Base-by-base conservation (phyloP, 2,329 filamentous ascomycete genomes). In the Apiospora phragmitis region DNA sequence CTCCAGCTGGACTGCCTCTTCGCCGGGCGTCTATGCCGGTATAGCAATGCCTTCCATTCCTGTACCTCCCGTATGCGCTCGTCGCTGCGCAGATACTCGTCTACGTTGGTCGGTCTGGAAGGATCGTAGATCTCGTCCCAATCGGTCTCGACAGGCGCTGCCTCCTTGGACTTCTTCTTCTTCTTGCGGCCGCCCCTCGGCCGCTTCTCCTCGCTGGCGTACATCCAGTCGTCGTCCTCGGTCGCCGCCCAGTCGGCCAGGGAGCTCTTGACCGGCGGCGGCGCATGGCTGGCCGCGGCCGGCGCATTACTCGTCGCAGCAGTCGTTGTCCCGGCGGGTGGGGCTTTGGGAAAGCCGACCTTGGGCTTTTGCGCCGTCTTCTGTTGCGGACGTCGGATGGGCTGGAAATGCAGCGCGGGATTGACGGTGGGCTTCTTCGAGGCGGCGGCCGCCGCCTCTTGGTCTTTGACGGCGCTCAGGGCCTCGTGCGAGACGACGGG, bases 61-160 rank as follows among this genome's bases (percentile, higher is more conserved):
- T 89, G 87, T 4, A 94, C 88, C 79, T 97, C 94, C 24, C 88
- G 85, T 71, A 95, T 89, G 78, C 93, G 92, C 82, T 97, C 94
- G 71, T 97, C 94, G 77, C 94, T 96, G 72, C 91, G 87, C 71
- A 93, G 88, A 79, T 96, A 98, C 77, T 95, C 93, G 70, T 95
- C 92, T 67, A 95, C 93, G 74, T 91, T 94, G 51, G 93, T 97
- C 11, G 95, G 94, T 49, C 93, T 85, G 14, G 92, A 86, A 0
- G 94, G 93, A 77, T 97, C 95, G 79, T 97, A 98, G 32, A 96
- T 89, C 79, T 97, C 94, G 79, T 97, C 93, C 94, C 94, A 98
- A 78, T 97, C 91, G n/a, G 88, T 90, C 79, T 90, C 87, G 68
- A 87, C 83, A 6, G 82, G 81, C 41, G 87, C 81, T 65, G 85